Conservation (phyloP, 257 asterid species). For the Linderniella brevidens region DNA sequence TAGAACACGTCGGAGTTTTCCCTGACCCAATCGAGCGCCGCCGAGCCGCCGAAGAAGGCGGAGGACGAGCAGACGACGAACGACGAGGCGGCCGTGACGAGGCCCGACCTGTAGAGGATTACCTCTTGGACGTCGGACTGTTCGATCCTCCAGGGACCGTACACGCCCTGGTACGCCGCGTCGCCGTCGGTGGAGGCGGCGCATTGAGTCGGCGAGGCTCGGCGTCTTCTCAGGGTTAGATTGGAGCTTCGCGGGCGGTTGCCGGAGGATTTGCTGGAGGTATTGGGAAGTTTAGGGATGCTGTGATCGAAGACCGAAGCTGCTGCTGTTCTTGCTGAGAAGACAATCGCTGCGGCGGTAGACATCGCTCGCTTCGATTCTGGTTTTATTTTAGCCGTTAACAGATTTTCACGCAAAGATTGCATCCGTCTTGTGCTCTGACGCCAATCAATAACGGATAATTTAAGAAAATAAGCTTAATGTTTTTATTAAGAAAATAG, state of each 20-base stretch:
- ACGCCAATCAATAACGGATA: no score
- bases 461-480: no score
- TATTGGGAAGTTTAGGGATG: no score
- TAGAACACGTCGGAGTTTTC: constrained; percentile 34
- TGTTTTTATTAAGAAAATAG: no score
- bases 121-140: constrained; percentile 74
- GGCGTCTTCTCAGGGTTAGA: constrained; percentile 7
- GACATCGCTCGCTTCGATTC: no score
- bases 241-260: constrained; percentile 7
- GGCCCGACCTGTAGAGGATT: constrained; percentile 60
- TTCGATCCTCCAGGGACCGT: constrained; percentile 77
- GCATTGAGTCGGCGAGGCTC: constrained; percentile 6
- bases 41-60: constrained; percentile 25
- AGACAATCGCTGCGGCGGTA: no score
- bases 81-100: constrained; percentile 68
- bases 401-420: no score
- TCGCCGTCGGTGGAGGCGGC: constrained; percentile 7
- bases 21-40: constrained; percentile 15
- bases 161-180: constrained; percentile 48
- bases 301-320: no score
- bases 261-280: no score
- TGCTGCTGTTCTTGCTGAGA: no score
- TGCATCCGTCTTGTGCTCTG: no score
- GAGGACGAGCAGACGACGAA: constrained; percentile 47
- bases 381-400: no score